These are phyloP conservation scores for Fusarium solani-melongenae DNA, from an alignment of 2,329 filamentous ascomycete genomes.

Conservation along the genomic window DNA sequence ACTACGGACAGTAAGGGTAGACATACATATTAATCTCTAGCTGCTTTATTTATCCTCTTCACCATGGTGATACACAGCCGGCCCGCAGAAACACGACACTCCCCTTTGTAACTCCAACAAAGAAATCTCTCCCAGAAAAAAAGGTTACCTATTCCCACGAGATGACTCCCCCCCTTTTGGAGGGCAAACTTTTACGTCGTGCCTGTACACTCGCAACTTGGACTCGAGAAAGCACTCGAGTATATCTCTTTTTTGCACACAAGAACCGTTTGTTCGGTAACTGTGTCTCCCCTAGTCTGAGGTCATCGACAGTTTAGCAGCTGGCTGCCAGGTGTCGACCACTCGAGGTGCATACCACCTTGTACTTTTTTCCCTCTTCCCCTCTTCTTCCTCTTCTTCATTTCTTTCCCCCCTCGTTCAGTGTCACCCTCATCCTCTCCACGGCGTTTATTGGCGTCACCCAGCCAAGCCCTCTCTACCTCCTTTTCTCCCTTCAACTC, in stretches of 20 bases:
- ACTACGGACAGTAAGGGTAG: background rate
- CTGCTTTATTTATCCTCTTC: background rate
- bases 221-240: slow-evolving; percentile 31
- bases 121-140: background rate
- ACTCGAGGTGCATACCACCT: background rate
- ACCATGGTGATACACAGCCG: slow-evolving; percentile 5
- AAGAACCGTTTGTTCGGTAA: slow-evolving; percentile 10
- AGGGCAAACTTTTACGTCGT: slow-evolving; percentile 27
- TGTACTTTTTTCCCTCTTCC: background rate
- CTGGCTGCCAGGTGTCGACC: slow-evolving; percentile 16
- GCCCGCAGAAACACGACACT: slow-evolving; percentile 16
- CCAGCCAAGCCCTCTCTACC: slow-evolving; percentile 17
- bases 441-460: slow-evolving; percentile 19
- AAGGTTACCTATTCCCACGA: background rate
- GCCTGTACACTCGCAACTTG: slow-evolving; percentile 32
- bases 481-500: background rate
- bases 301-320: slow-evolving; percentile 5
- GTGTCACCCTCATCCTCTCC: slow-evolving; percentile 28
- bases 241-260: slow-evolving; percentile 22
- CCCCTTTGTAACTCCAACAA: background rate
- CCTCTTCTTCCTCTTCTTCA: background rate
- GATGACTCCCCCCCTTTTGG: background rate
- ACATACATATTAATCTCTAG: background rate
- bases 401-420: slow-evolving; percentile 10
- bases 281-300: background rate